phyloP scores from a whole-genome alignment of 495 filamentous ascomycete species.

The Antarctomyces pellizariae region DNA sequence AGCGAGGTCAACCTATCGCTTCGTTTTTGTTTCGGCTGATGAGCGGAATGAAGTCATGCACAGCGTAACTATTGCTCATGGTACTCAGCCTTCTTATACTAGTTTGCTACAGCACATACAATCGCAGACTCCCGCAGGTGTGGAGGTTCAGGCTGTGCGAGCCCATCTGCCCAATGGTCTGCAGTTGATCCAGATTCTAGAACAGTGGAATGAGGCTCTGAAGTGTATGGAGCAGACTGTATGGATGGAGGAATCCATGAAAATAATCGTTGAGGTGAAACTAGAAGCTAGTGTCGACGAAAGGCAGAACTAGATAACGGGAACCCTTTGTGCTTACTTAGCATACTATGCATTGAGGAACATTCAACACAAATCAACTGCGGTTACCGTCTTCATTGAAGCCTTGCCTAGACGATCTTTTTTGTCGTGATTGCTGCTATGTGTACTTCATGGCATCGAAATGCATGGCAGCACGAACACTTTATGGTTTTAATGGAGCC shows the following conservation, averaged over 20 bases:
- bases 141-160: slow-evolving; percentile 6
- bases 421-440: too few relatives aligned
- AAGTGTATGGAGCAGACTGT: slow-evolving; percentile 21
- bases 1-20: background rate
- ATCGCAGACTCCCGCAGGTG: slow-evolving; percentile 2
- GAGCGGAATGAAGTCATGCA: slow-evolving; percentile 2
- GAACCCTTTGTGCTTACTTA: too few relatives aligned
- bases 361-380: too few relatives aligned
- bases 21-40: slow-evolving; percentile 1
- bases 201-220: slow-evolving; percentile 22
- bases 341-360: too few relatives aligned
- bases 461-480: too few relatives aligned
- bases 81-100: slow-evolving; percentile 4
- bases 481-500: too few relatives aligned
- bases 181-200: slow-evolving; percentile 16
- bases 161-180: slow-evolving; percentile 16
- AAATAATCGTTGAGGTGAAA: slow-evolving; percentile 19
- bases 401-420: too few relatives aligned
- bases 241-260: slow-evolving; percentile 29
- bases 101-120: slow-evolving; percentile 7
- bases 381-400: too few relatives aligned
- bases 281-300: too few relatives aligned
- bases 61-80: slow-evolving; percentile 2
- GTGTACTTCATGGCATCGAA: too few relatives aligned
- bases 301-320: too few relatives aligned